These are phyloP conservation scores for Chrysanthemum lavandulifolium DNA, from an alignment of 129 eudicot species.

Conservation along the genomic window DNA sequence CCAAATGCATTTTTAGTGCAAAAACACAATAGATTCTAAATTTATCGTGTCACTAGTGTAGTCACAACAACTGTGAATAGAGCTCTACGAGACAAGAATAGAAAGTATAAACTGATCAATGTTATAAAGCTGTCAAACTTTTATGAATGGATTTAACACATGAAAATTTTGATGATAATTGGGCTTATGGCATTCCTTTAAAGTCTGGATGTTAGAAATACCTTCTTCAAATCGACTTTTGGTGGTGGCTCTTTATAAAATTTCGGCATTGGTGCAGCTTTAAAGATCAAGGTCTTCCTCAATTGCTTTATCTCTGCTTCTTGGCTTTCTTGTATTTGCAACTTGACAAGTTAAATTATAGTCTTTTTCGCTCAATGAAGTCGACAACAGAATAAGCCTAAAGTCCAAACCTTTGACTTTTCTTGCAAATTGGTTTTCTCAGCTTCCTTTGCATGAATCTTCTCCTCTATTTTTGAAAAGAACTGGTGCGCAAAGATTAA, in stretches of 20 bases:
- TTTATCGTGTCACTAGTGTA: background rate
- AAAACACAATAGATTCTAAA: slow-evolving; percentile 5
- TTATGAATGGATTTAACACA: background rate
- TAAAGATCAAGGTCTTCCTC: slow-evolving; percentile 60
- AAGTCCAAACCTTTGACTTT: slow-evolving; percentile 72
- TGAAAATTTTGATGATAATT: background rate
- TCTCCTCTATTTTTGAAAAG: slow-evolving; percentile 60
- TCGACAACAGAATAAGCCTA: background rate
- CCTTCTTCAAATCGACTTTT: slow-evolving; percentile 43
- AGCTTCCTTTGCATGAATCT: slow-evolving; percentile 42
- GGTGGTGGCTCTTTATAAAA: slow-evolving; percentile 46
- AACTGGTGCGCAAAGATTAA: slow-evolving; percentile 45
- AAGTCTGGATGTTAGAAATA: slow-evolving; percentile 10
- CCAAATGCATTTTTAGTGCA: background rate
- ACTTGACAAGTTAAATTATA: slow-evolving; percentile 4
- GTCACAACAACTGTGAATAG: too few species aligned
- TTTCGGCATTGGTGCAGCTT: slow-evolving; percentile 46
- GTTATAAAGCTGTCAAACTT: background rate
- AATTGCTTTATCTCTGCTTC: slow-evolving; percentile 82
- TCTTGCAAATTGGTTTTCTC: slow-evolving; percentile 40
- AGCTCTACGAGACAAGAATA: too few species aligned
- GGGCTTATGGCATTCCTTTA: background rate
- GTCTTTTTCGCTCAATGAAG: background rate
- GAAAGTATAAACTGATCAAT: too few species aligned
- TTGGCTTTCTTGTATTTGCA: slow-evolving; percentile 67